Conservation (phyloP, 2,329 filamentous ascomycete species). For the Arthrobotrys megalospora region DNA sequence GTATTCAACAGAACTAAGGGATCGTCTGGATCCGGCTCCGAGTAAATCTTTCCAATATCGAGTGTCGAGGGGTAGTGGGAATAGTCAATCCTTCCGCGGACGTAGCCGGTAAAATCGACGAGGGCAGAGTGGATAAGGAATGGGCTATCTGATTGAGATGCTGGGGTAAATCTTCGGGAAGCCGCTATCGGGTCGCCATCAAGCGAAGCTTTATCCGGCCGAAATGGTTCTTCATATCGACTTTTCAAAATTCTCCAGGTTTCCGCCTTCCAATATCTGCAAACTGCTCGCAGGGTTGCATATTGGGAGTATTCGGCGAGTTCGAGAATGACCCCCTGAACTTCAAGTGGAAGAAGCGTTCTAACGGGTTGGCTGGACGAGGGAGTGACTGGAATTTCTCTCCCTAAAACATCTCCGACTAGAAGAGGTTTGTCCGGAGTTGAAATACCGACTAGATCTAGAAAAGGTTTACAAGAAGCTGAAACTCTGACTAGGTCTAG, state of each 20-base stretch:
- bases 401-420: not conserved
- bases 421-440: not conserved
- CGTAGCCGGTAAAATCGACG: slow-evolving; percentile 20
- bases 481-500: no score
- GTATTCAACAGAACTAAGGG: slow-evolving; percentile 1
- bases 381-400: not conserved
- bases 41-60: slow-evolving; percentile 10
- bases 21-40: slow-evolving; percentile 19
- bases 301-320: slow-evolving; percentile 10
- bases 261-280: slow-evolving; percentile 8
- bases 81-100: slow-evolving; percentile 6
- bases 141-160: not conserved
- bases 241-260: slow-evolving; percentile 10
- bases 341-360: not conserved
- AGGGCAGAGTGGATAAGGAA: slow-evolving; percentile 25
- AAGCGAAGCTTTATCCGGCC: not conserved
- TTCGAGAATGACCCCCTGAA: not conserved
- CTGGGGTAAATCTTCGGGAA: not conserved
- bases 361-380: not conserved
- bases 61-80: not conserved
- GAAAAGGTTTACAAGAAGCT: no score
- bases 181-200: not conserved
- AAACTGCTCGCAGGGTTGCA: slow-evolving; percentile 6
- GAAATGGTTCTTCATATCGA: not conserved
- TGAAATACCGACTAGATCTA: no score